These are phyloP conservation scores for Pelargonium australe DNA, from an alignment of 441 rosid species.

Conservation along the genomic window DNA sequence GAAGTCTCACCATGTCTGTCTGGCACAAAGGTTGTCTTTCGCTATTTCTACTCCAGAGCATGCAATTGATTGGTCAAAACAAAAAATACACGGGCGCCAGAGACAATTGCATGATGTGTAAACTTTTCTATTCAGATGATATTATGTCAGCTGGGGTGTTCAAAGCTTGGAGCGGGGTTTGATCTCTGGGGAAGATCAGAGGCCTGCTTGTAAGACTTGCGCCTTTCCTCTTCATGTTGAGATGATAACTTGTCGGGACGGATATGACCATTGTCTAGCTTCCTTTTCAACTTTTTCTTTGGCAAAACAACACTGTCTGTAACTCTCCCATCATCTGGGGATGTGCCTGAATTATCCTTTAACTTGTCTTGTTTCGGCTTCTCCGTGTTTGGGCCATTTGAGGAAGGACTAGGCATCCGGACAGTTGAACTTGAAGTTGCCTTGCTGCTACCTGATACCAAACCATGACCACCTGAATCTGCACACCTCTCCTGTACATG, in stretches of 20 bases:
- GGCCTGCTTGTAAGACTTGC: too few relatives aligned
- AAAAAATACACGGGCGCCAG: too few relatives aligned
- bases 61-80: too few relatives aligned
- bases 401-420: conserved; percentile 33
- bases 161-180: background rate
- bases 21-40: too few relatives aligned
- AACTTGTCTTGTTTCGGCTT: conserved; percentile 48
- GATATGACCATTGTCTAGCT: conserved; percentile 23
- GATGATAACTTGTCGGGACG: too few relatives aligned
- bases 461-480: conserved; percentile 35
- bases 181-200: background rate
- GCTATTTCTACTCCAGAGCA: too few relatives aligned
- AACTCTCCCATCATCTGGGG: conserved; percentile 43
- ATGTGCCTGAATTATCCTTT: conserved; percentile 43
- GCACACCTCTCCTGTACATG: conserved; percentile 32
- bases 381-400: conserved; percentile 31
- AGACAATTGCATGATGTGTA: too few relatives aligned
- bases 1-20: too few relatives aligned
- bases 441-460: conserved; percentile 34
- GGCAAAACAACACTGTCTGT: conserved; percentile 30
- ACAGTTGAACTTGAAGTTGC: conserved; percentile 28
- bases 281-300: conserved; percentile 62
- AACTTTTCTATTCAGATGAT: background rate
- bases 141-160: background rate
- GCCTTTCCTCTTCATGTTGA: too few relatives aligned